Percentiles rank a stretch among this genome's conserved stretches.
Evolutionary conservation across 352 stramenopile genomes (phyloP).

Genomic region (Pythium brachiatum): DNA sequence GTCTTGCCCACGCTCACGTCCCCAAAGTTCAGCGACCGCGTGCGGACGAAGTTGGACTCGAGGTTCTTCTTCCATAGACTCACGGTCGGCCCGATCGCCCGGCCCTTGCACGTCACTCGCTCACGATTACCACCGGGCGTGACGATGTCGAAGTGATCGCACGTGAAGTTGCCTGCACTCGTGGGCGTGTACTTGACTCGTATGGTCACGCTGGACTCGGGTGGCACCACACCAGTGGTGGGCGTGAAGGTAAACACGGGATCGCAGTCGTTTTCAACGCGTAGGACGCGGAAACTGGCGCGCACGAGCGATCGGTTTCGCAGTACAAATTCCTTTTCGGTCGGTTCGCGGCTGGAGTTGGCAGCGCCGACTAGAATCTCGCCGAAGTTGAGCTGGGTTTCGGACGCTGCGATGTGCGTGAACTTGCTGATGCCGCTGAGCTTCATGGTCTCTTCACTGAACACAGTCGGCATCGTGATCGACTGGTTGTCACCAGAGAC

Average conservation of each 20-base stretch:
- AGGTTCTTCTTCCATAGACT: constrained; percentile 85
- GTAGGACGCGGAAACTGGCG: constrained; percentile 69
- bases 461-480: constrained; percentile 4
- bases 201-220: constrained; percentile 68
- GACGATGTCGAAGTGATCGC: constrained; percentile 88
- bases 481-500: constrained; percentile 26
- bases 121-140: constrained; percentile 88
- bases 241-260: constrained; percentile 85
- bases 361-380: constrained; percentile 71
- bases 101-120: constrained; percentile 66
- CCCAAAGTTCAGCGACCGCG: constrained; percentile 87
- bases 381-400: constrained; percentile 81
- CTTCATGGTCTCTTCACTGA: constrained; percentile 68
- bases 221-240: constrained; percentile 56
- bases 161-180: constrained; percentile 85
- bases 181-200: constrained; percentile 78
- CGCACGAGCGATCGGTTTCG: constrained; percentile 90
- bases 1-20: constrained; percentile 70
- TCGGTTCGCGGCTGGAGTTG: constrained; percentile 40
- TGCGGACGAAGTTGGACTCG: constrained; percentile 65
- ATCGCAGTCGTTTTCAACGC: constrained; percentile 83
- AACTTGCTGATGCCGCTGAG: constrained; percentile 90
- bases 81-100: constrained; percentile 54
- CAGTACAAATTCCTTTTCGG: constrained; percentile 82
- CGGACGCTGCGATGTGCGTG: constrained; percentile 79